phyloP scores from a whole-genome alignment of 345 rosid species.

The Euphorbia pulcherrima region DNA sequence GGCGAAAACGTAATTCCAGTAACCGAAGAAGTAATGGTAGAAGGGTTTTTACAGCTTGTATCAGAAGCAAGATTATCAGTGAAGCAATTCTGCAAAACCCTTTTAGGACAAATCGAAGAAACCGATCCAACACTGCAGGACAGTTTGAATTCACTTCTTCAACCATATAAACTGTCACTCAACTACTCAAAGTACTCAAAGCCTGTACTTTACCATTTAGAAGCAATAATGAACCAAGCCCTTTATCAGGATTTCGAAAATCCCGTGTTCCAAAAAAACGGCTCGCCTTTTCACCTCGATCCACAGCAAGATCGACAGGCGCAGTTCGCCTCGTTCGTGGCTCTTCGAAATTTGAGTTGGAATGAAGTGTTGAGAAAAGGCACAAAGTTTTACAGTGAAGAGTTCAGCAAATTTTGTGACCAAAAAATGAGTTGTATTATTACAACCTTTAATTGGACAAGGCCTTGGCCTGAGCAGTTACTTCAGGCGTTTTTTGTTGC shows the following conservation, averaged over 20 bases:
- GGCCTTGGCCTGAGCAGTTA: slow-evolving; percentile 89
- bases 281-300: slow-evolving; percentile 66
- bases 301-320: slow-evolving; percentile 71
- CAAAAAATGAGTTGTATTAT: slow-evolving; percentile 91
- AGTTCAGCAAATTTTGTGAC: slow-evolving; percentile 91
- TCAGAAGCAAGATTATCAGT: slow-evolving; percentile 90
- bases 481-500: slow-evolving; percentile 87
- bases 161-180: slow-evolving; percentile 56
- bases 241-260: slow-evolving; percentile 93
- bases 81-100: slow-evolving; percentile 84
- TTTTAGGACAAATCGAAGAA: slow-evolving; percentile 66
- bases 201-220: slow-evolving; percentile 67
- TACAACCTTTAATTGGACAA: slow-evolving; percentile 68
- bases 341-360: slow-evolving; percentile 87
- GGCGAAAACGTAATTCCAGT: slow-evolving; percentile 60
- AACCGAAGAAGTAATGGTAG: slow-evolving; percentile 81
- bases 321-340: slow-evolving; percentile 68
- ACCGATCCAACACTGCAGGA: slow-evolving; percentile 49
- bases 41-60: slow-evolving; percentile 86
- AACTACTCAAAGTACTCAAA: slow-evolving; percentile 56
- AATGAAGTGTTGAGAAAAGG: slow-evolving; percentile 86
- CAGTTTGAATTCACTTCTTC: slow-evolving; percentile 59
- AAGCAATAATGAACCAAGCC: slow-evolving; percentile 71
- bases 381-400: slow-evolving; percentile 87
- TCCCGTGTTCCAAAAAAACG: slow-evolving; percentile 67